Percentiles rank a stretch among this genome's conserved stretches.
Evolutionary conservation across 176 grass and related monocot species (phyloP).

Genomic region (Zea mays): Zm-B73-REFERENCE-NAM-5.0 NC_050096.1:268815501-268816000

Average conservation of each 20-base stretch:
- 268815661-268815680: not conserved
- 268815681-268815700: not conserved
- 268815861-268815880: not conserved
- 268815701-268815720: not conserved
- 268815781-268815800: not conserved
- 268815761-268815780: not conserved
- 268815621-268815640: too few relatives aligned
- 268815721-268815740: not conserved
- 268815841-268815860: too few relatives aligned
- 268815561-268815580: not conserved
- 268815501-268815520: not conserved
- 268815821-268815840: not conserved
- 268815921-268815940: not conserved
- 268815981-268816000: too few relatives aligned
- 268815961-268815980: too few relatives aligned
- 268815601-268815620: not conserved
- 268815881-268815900: not conserved
- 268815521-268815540: not conserved
- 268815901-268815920: not conserved
- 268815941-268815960: not conserved
- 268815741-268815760: not conserved
- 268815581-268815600: slow-evolving; percentile 1
- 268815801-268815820: too few relatives aligned
- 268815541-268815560: slow-evolving; percentile 3
- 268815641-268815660: not conserved